Conservation (phyloP, 1,284 basidiomycete species). For the Austropuccinia psidii region DNA sequence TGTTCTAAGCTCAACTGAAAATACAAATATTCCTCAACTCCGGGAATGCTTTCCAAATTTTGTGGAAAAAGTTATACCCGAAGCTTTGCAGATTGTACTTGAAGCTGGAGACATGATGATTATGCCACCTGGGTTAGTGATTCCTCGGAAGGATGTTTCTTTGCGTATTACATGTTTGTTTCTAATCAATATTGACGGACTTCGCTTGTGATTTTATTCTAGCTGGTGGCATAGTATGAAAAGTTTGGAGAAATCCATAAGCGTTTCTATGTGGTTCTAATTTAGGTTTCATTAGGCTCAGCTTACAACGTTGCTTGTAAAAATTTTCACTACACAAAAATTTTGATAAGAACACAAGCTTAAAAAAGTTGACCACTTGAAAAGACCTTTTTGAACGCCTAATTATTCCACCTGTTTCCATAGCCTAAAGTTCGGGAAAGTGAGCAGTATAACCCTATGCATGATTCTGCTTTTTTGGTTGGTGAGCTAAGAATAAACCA, state of each 20-base stretch:
- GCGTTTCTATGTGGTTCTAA: slow-evolving; percentile 45
- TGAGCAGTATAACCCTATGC: too few species aligned
- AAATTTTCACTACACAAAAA: too few species aligned
- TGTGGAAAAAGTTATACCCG: slow-evolving; percentile 56
- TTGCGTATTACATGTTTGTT: neutral
- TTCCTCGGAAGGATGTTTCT: neutral
- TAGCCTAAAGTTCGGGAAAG: too few species aligned
- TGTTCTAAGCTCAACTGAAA: slow-evolving; percentile 40
- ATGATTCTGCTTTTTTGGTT: too few species aligned
- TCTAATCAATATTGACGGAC: neutral
- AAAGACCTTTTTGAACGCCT: too few species aligned
- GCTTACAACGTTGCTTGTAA: too few species aligned
- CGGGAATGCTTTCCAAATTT: slow-evolving; percentile 50
- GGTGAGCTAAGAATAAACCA: too few species aligned
- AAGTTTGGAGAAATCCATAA: slow-evolving; percentile 42
- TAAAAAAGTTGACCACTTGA: too few species aligned
- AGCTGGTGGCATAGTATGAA: slow-evolving; percentile 46
- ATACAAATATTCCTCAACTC: neutral
- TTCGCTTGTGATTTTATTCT: neutral
- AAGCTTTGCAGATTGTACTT: slow-evolving; percentile 61
- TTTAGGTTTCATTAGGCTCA: too few species aligned
- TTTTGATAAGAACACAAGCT: too few species aligned
- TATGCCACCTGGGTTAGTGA: slow-evolving; percentile 64
- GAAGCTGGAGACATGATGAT: slow-evolving; percentile 74
- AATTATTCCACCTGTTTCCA: too few species aligned